These are phyloP conservation scores for Rubia occidens DNA, from an alignment of 305 asterid species.

Conservation along the genomic window DNA sequence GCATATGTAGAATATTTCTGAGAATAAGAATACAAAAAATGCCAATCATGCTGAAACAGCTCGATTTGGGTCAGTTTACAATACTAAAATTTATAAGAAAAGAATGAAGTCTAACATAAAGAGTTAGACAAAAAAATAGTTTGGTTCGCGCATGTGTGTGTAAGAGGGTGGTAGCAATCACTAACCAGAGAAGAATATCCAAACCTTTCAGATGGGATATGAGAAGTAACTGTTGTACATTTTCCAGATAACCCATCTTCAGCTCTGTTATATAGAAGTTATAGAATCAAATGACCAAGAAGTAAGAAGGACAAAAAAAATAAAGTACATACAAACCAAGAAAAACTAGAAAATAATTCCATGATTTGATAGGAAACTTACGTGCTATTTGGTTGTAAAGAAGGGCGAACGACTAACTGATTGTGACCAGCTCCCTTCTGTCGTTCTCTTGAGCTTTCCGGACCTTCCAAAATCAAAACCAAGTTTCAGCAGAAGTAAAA, in stretches of 20 bases:
- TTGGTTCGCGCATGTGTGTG: neutral
- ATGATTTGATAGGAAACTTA: constrained; percentile 28
- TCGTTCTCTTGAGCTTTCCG: constrained; percentile 45
- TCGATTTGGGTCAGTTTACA: neutral
- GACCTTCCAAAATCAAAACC: constrained; percentile 43
- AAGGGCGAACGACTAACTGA: constrained; percentile 54
- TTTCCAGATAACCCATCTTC: constrained; percentile 52
- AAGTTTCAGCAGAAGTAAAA: constrained; percentile 7
- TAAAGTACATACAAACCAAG: neutral
- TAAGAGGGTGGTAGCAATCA: neutral
- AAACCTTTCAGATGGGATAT: constrained; percentile 65
- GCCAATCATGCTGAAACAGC: neutral
- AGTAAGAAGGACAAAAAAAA: neutral
- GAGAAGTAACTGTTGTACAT: constrained; percentile 45
- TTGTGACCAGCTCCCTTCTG: constrained; percentile 36
- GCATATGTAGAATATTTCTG: constrained; percentile 87
- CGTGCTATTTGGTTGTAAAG: constrained; percentile 45
- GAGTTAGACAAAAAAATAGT: neutral
- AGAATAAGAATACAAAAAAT: constrained; percentile 11
- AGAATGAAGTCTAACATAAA: too few species aligned
- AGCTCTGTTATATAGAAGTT: constrained; percentile 32
- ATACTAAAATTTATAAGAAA: neutral
- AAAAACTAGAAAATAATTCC: neutral
- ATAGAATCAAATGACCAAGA: neutral
- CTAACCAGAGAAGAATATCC: constrained; percentile 17